Percentiles rank a stretch among this genome's conserved stretches.
Evolutionary conservation across 495 filamentous ascomycete species (phyloP).

Genomic region (Neurospora discreta): DNA sequence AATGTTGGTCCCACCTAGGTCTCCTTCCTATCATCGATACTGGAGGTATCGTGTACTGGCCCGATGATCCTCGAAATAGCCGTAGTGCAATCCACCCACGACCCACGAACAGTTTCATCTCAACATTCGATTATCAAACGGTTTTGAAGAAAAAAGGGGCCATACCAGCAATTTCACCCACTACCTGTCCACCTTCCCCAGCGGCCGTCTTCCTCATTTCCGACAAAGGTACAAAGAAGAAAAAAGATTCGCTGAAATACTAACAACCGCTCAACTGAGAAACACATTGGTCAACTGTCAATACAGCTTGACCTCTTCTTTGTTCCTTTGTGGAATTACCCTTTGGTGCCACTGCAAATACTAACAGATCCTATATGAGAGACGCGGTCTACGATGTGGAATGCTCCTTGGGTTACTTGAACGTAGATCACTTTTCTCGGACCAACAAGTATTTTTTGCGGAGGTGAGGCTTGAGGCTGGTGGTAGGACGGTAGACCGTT

Average conservation of each 20-base stretch:
- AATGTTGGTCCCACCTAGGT: not conserved
- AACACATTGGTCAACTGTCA: not conserved
- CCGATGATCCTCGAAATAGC: not conserved
- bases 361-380: not conserved
- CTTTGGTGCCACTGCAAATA: not conserved
- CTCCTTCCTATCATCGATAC: not conserved
- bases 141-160: not conserved
- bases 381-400: not conserved
- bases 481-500: not conserved
- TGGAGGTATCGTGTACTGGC: not conserved
- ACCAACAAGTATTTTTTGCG: not conserved
- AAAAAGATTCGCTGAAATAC: not conserved
- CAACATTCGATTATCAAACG: not conserved
- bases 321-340: not conserved
- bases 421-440: not conserved
- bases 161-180: not conserved
- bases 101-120: not conserved
- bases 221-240: not conserved
- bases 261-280: not conserved
- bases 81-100: not conserved
- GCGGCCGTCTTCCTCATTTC: not conserved
- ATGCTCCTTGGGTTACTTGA: not conserved
- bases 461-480: not conserved
- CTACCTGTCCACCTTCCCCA: not conserved
- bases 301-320: not conserved